Evolutionary conservation across 371 early-diverging fungal genomes (phyloP), one percentile per base, ranked within the genome.

Genomic region (Haplosporangium sp.): DNA sequence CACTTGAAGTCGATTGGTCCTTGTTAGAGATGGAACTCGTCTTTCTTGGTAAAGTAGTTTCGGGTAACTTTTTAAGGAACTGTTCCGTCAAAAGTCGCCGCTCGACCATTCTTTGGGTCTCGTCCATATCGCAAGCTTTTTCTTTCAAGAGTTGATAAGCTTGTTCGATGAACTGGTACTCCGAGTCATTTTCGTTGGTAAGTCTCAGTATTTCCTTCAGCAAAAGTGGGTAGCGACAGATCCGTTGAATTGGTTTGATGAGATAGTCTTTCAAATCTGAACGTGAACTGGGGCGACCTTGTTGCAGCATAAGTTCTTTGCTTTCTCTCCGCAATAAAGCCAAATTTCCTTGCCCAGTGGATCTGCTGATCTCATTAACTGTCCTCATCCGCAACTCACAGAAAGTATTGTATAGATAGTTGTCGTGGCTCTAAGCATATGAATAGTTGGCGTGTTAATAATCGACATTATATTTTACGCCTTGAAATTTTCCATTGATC

Each of bases 221-320:
- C 59, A 97, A 87, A 15, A 97, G 85, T 10, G 97, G 96, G 83
- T 98, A 99, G 84, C 96, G 97, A 87, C 97, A 96, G 66, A 98
- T 93, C 52, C 99, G 92, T 83, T 99, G 99, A 0, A 98, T 93
- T 1, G 99, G 99, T 79, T 96, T 96, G 84, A 99, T 97, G 45
- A 99, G 88, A 83, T 94, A 90, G 20, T 81, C 82, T 15, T 75
- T 81, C 56, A 81, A 50, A 53, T 81, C 82, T 0, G 61, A 53
- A 4, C 75, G 75, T 17, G 72, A 39, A 17, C 59, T 65, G 10
- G 65, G 68, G 1, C 82, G 72, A 20, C 63, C 65, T n/a, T 75
- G 82, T 19, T 69, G 72, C 5, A 61, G 42, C 66, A 81, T 64
- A 15, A 81, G 59, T 8, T 81, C 76, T 20, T 65, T 71, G 55